phyloP scores from a whole-genome alignment of 1,284 basidiomycete species.

The Ceratobasidium theobromae region DNA sequence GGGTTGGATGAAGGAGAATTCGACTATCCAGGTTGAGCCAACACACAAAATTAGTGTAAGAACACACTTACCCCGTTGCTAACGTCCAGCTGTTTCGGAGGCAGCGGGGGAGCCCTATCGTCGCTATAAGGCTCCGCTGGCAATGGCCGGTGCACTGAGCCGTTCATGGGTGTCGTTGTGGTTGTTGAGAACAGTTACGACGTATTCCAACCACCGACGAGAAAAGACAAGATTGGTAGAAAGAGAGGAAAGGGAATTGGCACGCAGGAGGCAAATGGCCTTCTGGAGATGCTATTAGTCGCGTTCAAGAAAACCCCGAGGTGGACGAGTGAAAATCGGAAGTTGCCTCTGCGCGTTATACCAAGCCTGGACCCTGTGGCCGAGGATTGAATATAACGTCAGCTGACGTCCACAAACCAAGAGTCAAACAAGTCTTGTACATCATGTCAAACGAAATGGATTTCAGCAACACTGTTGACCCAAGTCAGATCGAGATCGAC shows the following conservation, averaged over 20 bases:
- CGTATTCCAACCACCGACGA: background rate
- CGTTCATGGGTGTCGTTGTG: no score
- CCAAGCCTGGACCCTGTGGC: slow-evolving; percentile 13
- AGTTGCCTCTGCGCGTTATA: background rate
- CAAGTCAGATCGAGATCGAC: slow-evolving; percentile 44
- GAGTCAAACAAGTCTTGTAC: no score
- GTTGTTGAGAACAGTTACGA: background rate
- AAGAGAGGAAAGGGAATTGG: background rate
- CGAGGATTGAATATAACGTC: slow-evolving; percentile 4
- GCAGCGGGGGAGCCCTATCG: slow-evolving; percentile 43
- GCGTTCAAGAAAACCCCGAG: background rate
- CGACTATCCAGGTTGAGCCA: background rate
- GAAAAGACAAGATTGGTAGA: background rate
- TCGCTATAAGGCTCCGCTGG: slow-evolving; percentile 14
- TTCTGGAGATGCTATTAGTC: slow-evolving; percentile 12
- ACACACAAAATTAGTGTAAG: background rate
- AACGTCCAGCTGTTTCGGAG: slow-evolving; percentile 36
- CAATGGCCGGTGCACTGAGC: no score
- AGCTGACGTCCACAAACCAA: slow-evolving; percentile 13
- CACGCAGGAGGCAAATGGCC: background rate
- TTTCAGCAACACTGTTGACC: slow-evolving; percentile 1
- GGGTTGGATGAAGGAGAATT: slow-evolving; percentile 14
- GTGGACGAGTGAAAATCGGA: background rate
- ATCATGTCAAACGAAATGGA: slow-evolving; percentile 38
- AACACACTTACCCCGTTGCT: background rate